Evolutionary conservation across 2,329 filamentous ascomycete genomes (phyloP).

Genomic region (Cytospora piceae): DNA sequence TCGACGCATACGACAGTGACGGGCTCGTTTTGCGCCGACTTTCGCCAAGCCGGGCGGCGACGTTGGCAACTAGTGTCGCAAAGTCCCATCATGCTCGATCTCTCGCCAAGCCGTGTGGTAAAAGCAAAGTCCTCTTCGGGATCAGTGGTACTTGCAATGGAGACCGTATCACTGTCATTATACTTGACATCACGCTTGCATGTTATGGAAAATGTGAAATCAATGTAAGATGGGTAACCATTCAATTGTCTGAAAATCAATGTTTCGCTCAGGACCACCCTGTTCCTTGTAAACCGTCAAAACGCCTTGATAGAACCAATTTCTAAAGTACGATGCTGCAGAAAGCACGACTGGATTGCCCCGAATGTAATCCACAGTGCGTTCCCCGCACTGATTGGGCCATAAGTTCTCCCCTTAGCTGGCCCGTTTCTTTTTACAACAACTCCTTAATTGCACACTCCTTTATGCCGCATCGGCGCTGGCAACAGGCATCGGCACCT

Average conservation of each 20-base stretch:
- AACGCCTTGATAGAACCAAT: slow-evolving; percentile 16
- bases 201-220: not conserved
- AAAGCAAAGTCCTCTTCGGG: no score
- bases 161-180: not conserved
- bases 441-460: not conserved
- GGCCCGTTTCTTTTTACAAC: slow-evolving; percentile 1
- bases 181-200: not conserved
- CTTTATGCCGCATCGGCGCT: slow-evolving; percentile 80
- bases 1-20: no score
- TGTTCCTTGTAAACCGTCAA: slow-evolving; percentile 2
- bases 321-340: slow-evolving; percentile 7
- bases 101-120: no score
- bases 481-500: slow-evolving; percentile 76
- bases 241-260: slow-evolving; percentile 2
- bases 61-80: no score
- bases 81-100: no score
- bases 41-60: no score
- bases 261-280: slow-evolving; percentile 17
- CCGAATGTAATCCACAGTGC: not conserved
- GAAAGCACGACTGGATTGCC: not conserved
- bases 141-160: no score
- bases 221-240: not conserved
- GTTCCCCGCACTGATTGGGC: slow-evolving; percentile 6
- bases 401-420: not conserved
- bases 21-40: no score